Evolutionary conservation across 2,329 filamentous ascomycete species (phyloP).

Genomic region (Xylariales sp.): DNA sequence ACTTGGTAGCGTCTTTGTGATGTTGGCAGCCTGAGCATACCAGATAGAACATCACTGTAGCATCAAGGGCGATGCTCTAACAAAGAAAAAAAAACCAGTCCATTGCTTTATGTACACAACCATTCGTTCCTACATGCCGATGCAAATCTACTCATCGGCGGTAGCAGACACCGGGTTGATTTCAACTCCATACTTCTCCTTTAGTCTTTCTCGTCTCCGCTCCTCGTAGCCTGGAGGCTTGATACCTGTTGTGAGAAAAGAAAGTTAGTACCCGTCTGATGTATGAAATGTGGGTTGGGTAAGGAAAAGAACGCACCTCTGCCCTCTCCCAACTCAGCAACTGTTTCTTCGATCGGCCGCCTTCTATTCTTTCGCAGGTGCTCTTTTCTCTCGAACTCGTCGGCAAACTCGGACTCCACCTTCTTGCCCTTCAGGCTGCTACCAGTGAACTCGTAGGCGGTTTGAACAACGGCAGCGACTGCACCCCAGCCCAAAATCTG

Average conservation of each 20-base stretch:
- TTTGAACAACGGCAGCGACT: conserved; percentile 49
- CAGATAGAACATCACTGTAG: too few relatives aligned
- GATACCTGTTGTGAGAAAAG: conserved; percentile 62
- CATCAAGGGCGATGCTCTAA: too few relatives aligned
- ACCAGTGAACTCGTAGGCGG: conserved; percentile 59
- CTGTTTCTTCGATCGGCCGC: conserved; percentile 71
- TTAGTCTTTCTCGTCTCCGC: conserved; percentile 73
- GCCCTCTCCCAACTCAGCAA: conserved; percentile 79
- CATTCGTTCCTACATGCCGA: conserved; percentile 1
- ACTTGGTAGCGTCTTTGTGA: too few relatives aligned
- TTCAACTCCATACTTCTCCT: conserved; percentile 85
- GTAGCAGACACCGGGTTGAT: conserved; percentile 61
- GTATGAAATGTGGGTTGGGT: neutral
- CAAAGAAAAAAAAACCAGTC: too few relatives aligned
- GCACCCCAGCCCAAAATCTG: conserved; percentile 60
- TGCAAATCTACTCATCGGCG: conserved; percentile 26
- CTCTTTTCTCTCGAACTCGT: conserved; percentile 74
- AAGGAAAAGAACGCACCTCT: conserved; percentile 56
- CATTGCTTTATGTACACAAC: conserved; percentile 11
- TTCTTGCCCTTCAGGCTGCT: conserved; percentile 49
- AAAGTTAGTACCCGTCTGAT: conserved; percentile 9
- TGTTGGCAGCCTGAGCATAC: neutral
- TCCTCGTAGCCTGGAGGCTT: conserved; percentile 79
- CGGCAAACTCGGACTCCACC: conserved; percentile 49
- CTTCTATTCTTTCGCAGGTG: conserved; percentile 68